Base-by-base conservation (phyloP, 257 asterid species). In the Gardenia jasminoides region DNA sequence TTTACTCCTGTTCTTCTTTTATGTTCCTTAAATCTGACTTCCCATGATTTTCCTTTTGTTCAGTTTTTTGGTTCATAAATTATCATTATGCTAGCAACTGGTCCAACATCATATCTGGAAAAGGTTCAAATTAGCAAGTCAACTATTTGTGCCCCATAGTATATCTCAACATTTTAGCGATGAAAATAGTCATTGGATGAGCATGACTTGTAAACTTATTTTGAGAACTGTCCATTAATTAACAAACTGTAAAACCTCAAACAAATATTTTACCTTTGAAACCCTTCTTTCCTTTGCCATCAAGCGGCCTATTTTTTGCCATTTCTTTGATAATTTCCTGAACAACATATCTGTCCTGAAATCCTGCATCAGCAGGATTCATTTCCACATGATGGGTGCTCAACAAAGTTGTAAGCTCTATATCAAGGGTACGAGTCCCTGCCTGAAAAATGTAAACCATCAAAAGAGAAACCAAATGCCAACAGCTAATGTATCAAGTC, bases 291-390 rank as follows among this genome's bases (percentile, higher is more conserved):
- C 98, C 98, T 83, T 96, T 93, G 26, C 90, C 83, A 86, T 93
- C 98, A 84, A 96, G 90, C 13, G 97, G 97, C 83, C 99, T 89
- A 85, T 91, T 93, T 84, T 89, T 96, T 17, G 99, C 99, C 98
- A 96, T 96, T 84, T 93, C 98, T 85, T 96, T 93, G 72, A 96
- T 96, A 52, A 96, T 85, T 91, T 96, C 98, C 86, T 96, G 98
- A 86, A 96, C 99, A 74, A 96, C 97, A 79, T 96, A 93, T 33
- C 97, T 83, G 83, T 96, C 99, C 82, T 88, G 97, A 89, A 95
- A 95, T 79, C 98, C 98, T 41, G 98, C 98, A 86, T 93, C 95
- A 71, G 97, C 88, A 16, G 99, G 99, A 88, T 84, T 96, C 89
- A 96, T 77, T 85, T 96, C 99, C 74, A 96, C 95, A 78, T 96